Evolutionary conservation across 306 rosid genomes (phyloP), one percentile per base, ranked within the genome.

Genomic region (Quercus alba): DNA sequence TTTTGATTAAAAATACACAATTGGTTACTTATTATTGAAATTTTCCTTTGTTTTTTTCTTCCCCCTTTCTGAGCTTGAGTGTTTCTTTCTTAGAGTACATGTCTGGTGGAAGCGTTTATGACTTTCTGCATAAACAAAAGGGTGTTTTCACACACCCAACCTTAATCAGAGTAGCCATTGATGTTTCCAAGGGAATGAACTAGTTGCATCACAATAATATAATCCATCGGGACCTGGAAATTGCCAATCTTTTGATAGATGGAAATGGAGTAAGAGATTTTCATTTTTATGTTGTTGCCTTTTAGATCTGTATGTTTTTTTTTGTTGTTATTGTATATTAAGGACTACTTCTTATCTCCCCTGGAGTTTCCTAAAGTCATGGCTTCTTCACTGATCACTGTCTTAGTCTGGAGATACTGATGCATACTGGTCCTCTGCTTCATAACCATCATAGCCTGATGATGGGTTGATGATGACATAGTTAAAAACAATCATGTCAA

Each of bases 231-330:
- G 97, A 90, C 85, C 87, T 90, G 54, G 92, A 94, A 85, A 84
- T 97, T n/a, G 93, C 94, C 59, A 94, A 92, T 84, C 97, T 92
- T 82, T 83, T 94, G 91, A 81, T 88, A 75, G 97, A 90, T 81
- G 84, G 77, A 81, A 86, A 82, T 64, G 92, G 97, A 78, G 97
- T 91, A 79, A 84, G 79, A 72, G 21, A 59, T 67, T 3, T 20
- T 64, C 64, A 57, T 28, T 55, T 69, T 79, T 70, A 58, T 33
- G 31, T 20, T 23, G 12, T 75, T 62, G 31, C 80, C 49, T 61
- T 62, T 20, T 15, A 62, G 21, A 61, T 72, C 49, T 19, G 55
- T 70, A 13, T 70, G 55, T 35, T 56, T 56, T 77, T 77, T 54
- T 66, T 30, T 66, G 8, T 54, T 35, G 30, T 31, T 30, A 12